Evolutionary conservation across 2,329 filamentous ascomycete species (phyloP), one percentile per base, ranked within the genome.

Genomic region (Graphilbum ipis-grandicollis): DNA sequence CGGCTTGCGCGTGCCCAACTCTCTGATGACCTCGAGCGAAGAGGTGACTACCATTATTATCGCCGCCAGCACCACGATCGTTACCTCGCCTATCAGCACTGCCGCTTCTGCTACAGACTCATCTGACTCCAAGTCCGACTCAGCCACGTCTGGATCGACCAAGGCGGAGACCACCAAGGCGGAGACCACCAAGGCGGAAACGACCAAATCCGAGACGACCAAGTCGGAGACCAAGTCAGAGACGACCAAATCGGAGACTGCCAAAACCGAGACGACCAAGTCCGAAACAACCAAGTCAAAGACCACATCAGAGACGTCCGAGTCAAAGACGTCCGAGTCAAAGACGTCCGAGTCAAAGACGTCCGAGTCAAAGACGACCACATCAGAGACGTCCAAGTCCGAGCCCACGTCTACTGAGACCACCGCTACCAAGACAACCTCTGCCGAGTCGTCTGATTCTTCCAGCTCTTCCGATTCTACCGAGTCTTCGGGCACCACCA

Each of bases 41-140:
- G 40, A 42, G 5, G 46, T 47, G 26, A 53, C 51, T 13, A 52
- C 52, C 0, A 43, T 53, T 6, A 41, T 53, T 10, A 42, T 49
- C 26, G 43, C 45, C 14, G 41, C 34, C 15, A 52, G 48, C 44
- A 48, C 47, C 2, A 44, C 29, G n/a, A 31, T 12, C 29, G n/a
- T 7, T 15, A 17, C 29, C 15, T 7, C 17, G n/a, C 8, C 29
- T 15, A n/a, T 17, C n/a, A 9, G n/a, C 23, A 19, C 18, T 17
- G 23, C 33, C 21, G 10, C 14, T 13, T 26, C 12, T 14, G 13
- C 10, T 15, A 23, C 19, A 4, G 33, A 18, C 9, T 14, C 21
- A 4, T 25, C 33, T n/a, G n/a, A n/a, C n/a, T n/a, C n/a, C n/a
- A n/a, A n/a, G 21, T n/a, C 33, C 5, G 33, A 18, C 15, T n/a